A percentile compares a stretch with the other conserved stretches of the same genome.
Conservation (phyloP, 2,329 filamentous ascomycete species). For the Acephala macrosclerotiorum region DNA sequence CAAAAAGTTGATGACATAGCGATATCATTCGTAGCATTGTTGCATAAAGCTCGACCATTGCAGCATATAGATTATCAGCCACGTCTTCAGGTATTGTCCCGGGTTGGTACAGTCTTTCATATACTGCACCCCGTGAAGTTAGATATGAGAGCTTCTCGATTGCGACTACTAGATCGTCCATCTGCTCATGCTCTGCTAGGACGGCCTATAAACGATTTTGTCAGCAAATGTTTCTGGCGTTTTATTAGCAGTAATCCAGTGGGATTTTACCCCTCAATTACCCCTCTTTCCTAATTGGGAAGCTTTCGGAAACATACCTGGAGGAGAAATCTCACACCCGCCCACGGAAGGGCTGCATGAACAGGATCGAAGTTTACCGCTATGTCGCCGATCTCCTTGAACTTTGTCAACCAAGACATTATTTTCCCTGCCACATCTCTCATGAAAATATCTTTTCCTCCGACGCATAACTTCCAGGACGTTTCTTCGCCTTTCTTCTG, state of each 20-base stretch:
- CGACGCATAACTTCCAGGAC: background rate
- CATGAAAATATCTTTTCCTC: background rate
- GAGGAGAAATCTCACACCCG: constrained; percentile 41
- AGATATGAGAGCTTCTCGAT: constrained; percentile 32
- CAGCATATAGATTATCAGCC: constrained; percentile 19
- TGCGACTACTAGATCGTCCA: constrained; percentile 28
- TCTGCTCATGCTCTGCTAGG: constrained; percentile 25
- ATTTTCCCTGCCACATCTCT: background rate
- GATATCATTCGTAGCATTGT: constrained; percentile 30
- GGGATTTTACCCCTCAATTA: too few species aligned
- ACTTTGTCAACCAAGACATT: constrained; percentile 34
- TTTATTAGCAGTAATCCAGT: too few species aligned
- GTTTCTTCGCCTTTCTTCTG: background rate
- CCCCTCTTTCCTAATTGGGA: too few species aligned
- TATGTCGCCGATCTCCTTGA: constrained; percentile 40
- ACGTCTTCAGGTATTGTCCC: constrained; percentile 1
- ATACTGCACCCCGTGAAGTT: constrained; percentile 33
- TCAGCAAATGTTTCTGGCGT: background rate
- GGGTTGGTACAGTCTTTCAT: constrained; percentile 33
- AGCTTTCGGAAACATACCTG: constrained; percentile 33
- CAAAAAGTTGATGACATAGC: constrained; percentile 13
- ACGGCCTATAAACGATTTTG: constrained; percentile 2
- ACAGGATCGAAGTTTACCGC: constrained; percentile 40
- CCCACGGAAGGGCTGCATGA: constrained; percentile 42
- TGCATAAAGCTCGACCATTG: constrained; percentile 33